Evolutionary conservation across 2,329 filamentous ascomycete genomes (phyloP), one percentile per base, ranked within the genome.

Genomic region (Pestalotiopsis sp.): DNA sequence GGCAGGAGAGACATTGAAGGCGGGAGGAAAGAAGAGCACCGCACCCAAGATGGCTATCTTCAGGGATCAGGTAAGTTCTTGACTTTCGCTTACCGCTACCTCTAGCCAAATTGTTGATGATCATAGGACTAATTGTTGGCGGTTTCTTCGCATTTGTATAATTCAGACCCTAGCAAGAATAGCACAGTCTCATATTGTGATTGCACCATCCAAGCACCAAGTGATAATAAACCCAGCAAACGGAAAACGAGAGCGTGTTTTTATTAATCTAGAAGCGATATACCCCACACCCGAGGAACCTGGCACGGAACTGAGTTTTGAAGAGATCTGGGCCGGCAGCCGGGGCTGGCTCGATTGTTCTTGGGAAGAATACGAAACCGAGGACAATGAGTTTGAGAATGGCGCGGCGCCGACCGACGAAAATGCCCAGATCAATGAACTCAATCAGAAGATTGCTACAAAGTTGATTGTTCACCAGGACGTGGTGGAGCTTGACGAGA

Each of bases 111-210:
- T 80, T 94, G 89, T 96, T 96, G 93, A 96, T 94, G 86, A 90
- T 88, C 86, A 88, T 89, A 98, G 95, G 94, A 97, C 95, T 98
- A 97, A 98, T 95, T 86, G 78, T 79, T 89, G 76, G 80, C 76
- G 74, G 72, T 75, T 74, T 52, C n/a, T 72, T 75, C 76, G 74
- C 77, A 69, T 72, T 78, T 80, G 74, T 81, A 76, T 82, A 78
- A 81, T 79, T 84, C 85, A 91, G 88, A 88, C 84, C 81, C 77
- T 85, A 80, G 82, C 85, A 76, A 87, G 88, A 82, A 86, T 90
- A 83, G 84, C 89, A 82, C 83, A 85, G 78, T 83, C 84, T 71
- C 88, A 88, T 82, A 87, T 90, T 82, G 83, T 91, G 82, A 86
- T 92, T 87, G 81, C 92, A 83, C 87, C 92, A 83, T 86, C 86